Percentiles rank a stretch among this genome's conserved stretches.
Evolutionary conservation across 441 rosid genomes (phyloP).

Genomic region (Pelargonium australe): DNA sequence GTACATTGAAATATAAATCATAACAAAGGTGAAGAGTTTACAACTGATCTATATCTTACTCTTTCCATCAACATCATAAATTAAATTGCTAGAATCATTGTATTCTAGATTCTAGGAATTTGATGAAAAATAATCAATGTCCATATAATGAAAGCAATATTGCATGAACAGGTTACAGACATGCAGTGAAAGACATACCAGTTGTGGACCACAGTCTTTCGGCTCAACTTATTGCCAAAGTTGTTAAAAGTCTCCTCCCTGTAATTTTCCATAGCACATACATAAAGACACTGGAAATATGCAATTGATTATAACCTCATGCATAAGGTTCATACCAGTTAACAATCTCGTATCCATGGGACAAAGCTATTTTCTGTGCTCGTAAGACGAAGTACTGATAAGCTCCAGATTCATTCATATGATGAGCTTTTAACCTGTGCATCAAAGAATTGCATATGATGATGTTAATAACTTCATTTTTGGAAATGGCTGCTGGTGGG

Average conservation of each 20-base stretch:
- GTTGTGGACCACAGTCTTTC: conserved; percentile 67
- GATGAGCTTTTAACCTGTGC: conserved; percentile 43
- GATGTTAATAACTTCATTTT: neutral
- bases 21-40: neutral
- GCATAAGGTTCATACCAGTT: conserved; percentile 47
- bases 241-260: conserved; percentile 85
- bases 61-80: neutral
- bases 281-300: conserved; percentile 8
- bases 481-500: neutral
- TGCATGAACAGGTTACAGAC: neutral
- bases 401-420: conserved; percentile 44
- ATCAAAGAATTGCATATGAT: conserved; percentile 4
- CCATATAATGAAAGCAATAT: neutral
- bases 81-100: neutral
- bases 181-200: conserved; percentile 33
- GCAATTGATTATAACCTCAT: neutral
- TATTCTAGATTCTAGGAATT: neutral
- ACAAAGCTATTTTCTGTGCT: conserved; percentile 50
- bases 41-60: neutral
- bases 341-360: conserved; percentile 56
- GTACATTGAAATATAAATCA: too few relatives aligned
- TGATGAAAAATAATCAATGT: neutral
- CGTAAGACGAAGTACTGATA: conserved; percentile 61
- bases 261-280: conserved; percentile 20
- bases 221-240: conserved; percentile 50